Evolutionary conservation across 768 basidiomycete species (phyloP).

Genomic region (Mycena pura): DNA sequence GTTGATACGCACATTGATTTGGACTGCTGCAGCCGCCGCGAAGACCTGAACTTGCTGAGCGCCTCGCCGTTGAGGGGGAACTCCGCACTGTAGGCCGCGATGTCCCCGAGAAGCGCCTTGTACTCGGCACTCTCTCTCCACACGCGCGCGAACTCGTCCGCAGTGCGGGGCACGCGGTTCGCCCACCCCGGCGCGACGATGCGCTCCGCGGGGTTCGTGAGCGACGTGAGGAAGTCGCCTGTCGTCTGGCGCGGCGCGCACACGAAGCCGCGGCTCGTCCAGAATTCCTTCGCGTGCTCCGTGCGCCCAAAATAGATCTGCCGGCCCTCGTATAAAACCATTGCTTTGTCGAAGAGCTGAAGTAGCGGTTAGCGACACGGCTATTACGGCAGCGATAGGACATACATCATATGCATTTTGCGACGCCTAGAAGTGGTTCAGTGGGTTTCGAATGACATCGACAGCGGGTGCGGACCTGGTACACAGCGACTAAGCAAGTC

Average conservation of each 20-base stretch:
- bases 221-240: constrained; percentile 53
- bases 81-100: constrained; percentile 39
- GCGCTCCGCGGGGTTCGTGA: constrained; percentile 48
- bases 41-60: constrained; percentile 39
- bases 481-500: constrained; percentile 52
- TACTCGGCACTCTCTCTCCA: constrained; percentile 46
- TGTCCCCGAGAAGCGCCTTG: constrained; percentile 32
- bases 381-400: neutral
- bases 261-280: constrained; percentile 52
- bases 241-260: constrained; percentile 52
- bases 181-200: constrained; percentile 41
- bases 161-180: constrained; percentile 46
- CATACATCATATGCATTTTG: constrained; percentile 47
- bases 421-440: constrained; percentile 29
- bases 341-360: constrained; percentile 51
- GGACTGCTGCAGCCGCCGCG: constrained; percentile 41
- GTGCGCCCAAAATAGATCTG: constrained; percentile 55
- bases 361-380: neutral
- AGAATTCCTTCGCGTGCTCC: constrained; percentile 48
- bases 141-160: constrained; percentile 47
- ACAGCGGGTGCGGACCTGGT: constrained; percentile 33
- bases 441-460: neutral
- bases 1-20: constrained; percentile 42
- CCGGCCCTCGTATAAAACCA: constrained; percentile 53
- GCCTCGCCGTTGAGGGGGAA: constrained; percentile 35